A percentile compares a stretch with the other conserved stretches of the same genome.
These are phyloP conservation scores for Aspergillus terreus DNA, from an alignment of 2,329 filamentous ascomycete species.

Conservation along the genomic window DNA sequence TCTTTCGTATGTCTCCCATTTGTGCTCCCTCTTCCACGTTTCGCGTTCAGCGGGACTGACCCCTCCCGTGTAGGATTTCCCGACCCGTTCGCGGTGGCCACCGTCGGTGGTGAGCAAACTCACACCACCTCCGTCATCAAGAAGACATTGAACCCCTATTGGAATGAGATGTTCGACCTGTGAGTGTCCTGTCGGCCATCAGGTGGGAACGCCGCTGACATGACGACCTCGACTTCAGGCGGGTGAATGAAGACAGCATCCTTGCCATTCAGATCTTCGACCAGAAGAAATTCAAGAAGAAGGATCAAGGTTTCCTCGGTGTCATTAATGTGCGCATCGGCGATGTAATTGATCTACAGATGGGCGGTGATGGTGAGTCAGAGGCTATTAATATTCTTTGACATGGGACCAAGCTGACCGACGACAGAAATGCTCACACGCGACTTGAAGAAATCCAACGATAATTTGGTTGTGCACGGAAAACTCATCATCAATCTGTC, in stretches of 20 bases:
- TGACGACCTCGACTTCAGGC: slow-evolving; percentile 50
- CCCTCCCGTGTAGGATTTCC: slow-evolving; percentile 68
- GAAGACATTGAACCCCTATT: slow-evolving; percentile 97
- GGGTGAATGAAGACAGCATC: slow-evolving; percentile 91
- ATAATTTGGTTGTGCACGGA: slow-evolving; percentile 95
- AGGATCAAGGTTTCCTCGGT: slow-evolving; percentile 97
- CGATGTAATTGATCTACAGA: slow-evolving; percentile 85
- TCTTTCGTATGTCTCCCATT: slow-evolving; percentile 72
- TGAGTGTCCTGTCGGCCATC: slow-evolving; percentile 46
- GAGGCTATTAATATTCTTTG: background rate
- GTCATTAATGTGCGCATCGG: slow-evolving; percentile 97
- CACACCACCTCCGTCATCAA: slow-evolving; percentile 97
- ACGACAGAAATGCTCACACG: slow-evolving; percentile 86
- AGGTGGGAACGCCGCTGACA: slow-evolving; percentile 2
- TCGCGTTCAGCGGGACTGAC: slow-evolving; percentile 6
- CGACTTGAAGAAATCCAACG: slow-evolving; percentile 95
- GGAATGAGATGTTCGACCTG: slow-evolving; percentile 99
- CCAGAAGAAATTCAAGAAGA: slow-evolving; percentile 99
- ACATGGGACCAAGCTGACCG: slow-evolving; percentile 4
- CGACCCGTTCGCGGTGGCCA: slow-evolving; percentile 95
- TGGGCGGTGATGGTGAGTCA: slow-evolving; percentile 77
- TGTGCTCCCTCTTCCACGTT: background rate
- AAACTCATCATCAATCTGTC: slow-evolving; percentile 96
- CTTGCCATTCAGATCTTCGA: slow-evolving; percentile 98
- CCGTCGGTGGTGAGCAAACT: slow-evolving; percentile 95